Base-by-base conservation (phyloP, 345 rosid genomes). In the Murraya koenigii region DNA sequence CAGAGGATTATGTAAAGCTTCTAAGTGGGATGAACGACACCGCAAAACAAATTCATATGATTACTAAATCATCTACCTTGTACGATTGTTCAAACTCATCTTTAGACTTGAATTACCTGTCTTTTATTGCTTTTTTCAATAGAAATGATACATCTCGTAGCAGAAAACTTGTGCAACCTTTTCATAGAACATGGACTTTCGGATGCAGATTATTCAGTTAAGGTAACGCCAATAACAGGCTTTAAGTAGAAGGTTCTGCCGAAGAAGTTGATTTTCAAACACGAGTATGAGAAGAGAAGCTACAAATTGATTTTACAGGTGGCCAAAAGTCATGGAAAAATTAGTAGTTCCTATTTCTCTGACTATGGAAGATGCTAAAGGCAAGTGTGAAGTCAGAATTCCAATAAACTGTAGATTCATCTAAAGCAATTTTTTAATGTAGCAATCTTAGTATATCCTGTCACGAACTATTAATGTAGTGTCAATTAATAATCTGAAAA, bases 61-160 rank as follows among this genome's bases (percentile, higher is more conserved):
- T 76, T n/a, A 66, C 75, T 22, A 66, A 66, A 30, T 68, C 78
- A 25, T 71, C 77, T 41, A 28, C 65, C n/a, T 69, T 62, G 56
- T 69, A 44, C 49, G 10, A 54, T 28, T 86, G 86, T 69, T 83
- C 83, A 64, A 80, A 56, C 61, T 72, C 85, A 0, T 86, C 85
- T 10, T 77, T 68, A 56, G 84, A 88, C 55, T 80, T 86, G 19
- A 81, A 86, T 62, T 84, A 84, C 71, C 89, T 86, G 2, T 88
- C 86, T 25, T 74, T 86, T 52, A 77, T 76, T 0, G 84, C 80
- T 20, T 41, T 86, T 25, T 81, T 82, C 58, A 75, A 62, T 47
- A 10, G n/a, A 22, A 73, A 64, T 11, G 75, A 33, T 71, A 58
- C 78, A 62, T 61, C 78, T 15, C 52, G 7, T 44, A 71, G 83